phyloP scores from a whole-genome alignment of 1,139 yeast species.

The Scheffersomyces insectosa region DNA sequence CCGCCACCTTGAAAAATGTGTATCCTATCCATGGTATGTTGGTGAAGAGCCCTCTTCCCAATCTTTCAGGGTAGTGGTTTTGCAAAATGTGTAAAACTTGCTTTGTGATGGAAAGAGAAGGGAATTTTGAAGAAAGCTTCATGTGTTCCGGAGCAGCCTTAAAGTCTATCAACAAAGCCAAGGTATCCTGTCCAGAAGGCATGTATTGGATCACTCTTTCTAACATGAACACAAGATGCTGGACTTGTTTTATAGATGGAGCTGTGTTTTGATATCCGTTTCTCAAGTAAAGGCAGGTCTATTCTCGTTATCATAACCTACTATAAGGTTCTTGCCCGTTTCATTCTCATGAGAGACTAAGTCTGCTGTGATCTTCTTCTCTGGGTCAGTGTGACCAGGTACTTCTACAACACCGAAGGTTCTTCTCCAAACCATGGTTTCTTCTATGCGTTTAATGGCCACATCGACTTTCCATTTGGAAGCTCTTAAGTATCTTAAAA shows the following conservation, averaged over 20 bases:
- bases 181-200: slow-evolving; percentile 95
- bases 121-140: slow-evolving; percentile 43
- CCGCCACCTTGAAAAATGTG: slow-evolving; percentile 47
- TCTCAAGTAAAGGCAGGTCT: slow-evolving; percentile 89
- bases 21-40: slow-evolving; percentile 52
- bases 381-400: slow-evolving; percentile 38
- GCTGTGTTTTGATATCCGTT: slow-evolving; percentile 95
- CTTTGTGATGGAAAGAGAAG: slow-evolving; percentile 48
- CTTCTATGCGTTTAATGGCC: slow-evolving; percentile 71
- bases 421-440: slow-evolving; percentile 86
- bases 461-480: slow-evolving; percentile 81
- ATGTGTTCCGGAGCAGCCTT: slow-evolving; percentile 55
- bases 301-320: slow-evolving; percentile 86
- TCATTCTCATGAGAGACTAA: slow-evolving; percentile 69
- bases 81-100: slow-evolving; percentile 86
- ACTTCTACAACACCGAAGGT: slow-evolving; percentile 79
- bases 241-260: slow-evolving; percentile 83
- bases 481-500: slow-evolving; percentile 83
- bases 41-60: slow-evolving; percentile 48
- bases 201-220: slow-evolving; percentile 88
- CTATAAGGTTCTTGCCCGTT: slow-evolving; percentile 84
- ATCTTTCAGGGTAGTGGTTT: slow-evolving; percentile 71
- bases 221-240: slow-evolving; percentile 87
- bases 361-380: slow-evolving; percentile 58
- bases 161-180: slow-evolving; percentile 87